Percentiles rank a stretch among this genome's conserved stretches.
Evolutionary conservation across 257 asterid species (phyloP).

Genomic region (Anisodus acutangulus): DNA sequence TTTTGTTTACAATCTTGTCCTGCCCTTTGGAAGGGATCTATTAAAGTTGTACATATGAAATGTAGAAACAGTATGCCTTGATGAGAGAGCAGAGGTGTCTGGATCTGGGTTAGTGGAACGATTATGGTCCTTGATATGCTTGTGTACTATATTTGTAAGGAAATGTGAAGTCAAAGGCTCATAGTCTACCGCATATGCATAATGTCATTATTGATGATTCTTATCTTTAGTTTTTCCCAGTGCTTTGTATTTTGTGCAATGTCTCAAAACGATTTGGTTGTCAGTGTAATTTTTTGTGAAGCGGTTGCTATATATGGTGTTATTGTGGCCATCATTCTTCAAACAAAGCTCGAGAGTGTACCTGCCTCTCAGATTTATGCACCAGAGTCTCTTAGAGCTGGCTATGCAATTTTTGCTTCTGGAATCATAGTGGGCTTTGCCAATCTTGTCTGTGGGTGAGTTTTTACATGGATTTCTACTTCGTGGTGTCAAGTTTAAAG

Average conservation of each 20-base stretch:
- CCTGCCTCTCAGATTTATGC: slow-evolving; percentile 70
- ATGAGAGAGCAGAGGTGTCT: background rate
- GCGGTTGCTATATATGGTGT: slow-evolving; percentile 99
- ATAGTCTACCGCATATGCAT: background rate
- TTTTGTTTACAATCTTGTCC: background rate
- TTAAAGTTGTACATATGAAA: slow-evolving; percentile 1
- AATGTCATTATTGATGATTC: slow-evolving; percentile 12
- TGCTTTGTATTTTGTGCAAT: background rate
- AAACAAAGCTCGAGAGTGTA: slow-evolving; percentile 94
- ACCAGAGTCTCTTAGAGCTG: slow-evolving; percentile 95
- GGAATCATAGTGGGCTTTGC: slow-evolving; percentile 98
- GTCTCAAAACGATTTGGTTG: slow-evolving; percentile 9
- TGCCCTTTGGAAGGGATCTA: background rate
- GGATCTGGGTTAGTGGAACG: background rate
- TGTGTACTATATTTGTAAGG: background rate
- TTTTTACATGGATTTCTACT: slow-evolving; percentile 26
- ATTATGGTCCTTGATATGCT: background rate
- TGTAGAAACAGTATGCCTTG: background rate
- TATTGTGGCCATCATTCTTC: slow-evolving; percentile 98
- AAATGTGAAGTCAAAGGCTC: background rate
- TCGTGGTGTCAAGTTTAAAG: background rate
- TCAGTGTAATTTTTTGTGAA: slow-evolving; percentile 96
- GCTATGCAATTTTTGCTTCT: slow-evolving; percentile 97
- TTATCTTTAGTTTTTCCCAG: background rate
- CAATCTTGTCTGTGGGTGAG: slow-evolving; percentile 98